These are phyloP conservation scores for Biancaea sappan DNA, from an alignment of 306 rosid species.

Conservation along the genomic window DNA sequence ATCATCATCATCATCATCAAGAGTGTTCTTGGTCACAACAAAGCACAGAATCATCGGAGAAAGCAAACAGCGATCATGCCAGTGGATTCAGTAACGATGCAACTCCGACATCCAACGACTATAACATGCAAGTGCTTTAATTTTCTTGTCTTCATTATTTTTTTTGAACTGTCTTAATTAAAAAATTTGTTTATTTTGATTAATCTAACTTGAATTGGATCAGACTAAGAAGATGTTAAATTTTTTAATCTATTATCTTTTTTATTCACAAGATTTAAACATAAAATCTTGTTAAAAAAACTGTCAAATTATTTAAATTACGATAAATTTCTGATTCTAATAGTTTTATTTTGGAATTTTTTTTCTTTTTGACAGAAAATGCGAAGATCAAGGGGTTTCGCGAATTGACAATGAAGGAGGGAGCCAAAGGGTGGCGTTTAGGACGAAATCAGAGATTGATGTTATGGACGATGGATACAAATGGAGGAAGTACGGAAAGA, in stretches of 20 bases:
- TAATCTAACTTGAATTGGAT: no score
- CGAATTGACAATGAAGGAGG: constrained; percentile 34
- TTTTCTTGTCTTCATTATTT: not conserved
- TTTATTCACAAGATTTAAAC: no score
- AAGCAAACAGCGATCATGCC: constrained; percentile 22
- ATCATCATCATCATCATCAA: constrained; percentile 7
- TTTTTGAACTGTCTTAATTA: no score
- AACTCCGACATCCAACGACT: constrained; percentile 36
- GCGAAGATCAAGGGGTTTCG: constrained; percentile 34
- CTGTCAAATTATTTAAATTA: no score
- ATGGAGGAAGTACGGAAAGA: constrained; percentile 89
- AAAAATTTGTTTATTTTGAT: no score
- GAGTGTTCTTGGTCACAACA: constrained; percentile 36
- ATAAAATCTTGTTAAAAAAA: no score
- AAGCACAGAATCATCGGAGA: constrained; percentile 53
- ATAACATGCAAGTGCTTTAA: constrained; percentile 41
- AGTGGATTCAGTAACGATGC: constrained; percentile 41
- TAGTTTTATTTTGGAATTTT: not conserved
- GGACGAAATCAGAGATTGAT: constrained; percentile 67
- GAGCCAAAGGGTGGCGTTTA: constrained; percentile 53
- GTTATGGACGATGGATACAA: constrained; percentile 81
- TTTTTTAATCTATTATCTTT: no score
- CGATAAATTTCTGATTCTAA: not conserved
- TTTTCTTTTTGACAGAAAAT: constrained; percentile 35
- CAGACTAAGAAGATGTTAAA: no score